Evolutionary conservation across 2,329 filamentous ascomycete genomes (phyloP), one percentile per base, ranked within the genome.

Genomic region (Nectriaceae sp.): DNA sequence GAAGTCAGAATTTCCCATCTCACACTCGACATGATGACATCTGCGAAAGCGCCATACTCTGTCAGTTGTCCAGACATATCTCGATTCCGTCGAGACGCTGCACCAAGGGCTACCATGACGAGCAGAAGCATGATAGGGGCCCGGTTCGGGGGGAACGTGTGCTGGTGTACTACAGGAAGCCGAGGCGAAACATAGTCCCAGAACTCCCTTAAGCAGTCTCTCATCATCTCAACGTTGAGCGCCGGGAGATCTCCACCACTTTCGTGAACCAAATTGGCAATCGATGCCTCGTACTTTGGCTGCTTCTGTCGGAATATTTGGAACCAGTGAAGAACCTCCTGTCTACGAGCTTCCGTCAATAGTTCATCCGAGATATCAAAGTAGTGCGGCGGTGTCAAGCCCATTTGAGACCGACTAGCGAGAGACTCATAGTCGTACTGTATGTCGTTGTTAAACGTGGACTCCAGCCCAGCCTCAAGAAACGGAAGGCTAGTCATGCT

Each of bases 161-260:
- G 89, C 60, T 90, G 88, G 65, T 96, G 91, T 33, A 96, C 76
- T 49, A 97, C 92, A 10, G 92, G 92, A 45, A 96, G 74, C 54
- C 95, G 89, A 6, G 89, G 85, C 53, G 93, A 90, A 47, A 95
- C 89, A 61, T 89, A 83, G 43, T 87, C 82, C 91, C 91, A 97
- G 68, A 90, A 97, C 38, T 89, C 89, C n/a, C 83, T 80, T 52
- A 93, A 81, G 62, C 92, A 96, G 13, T 87, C 87, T 61, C 90
- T 85, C 79, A 96, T 86, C 83, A 93, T 92, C 41, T 88, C 84
- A 42, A 91, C 68, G 64, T 83, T 90, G 53, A 96, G 72, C 1
- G 65, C 69, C 0, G 75, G 72, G 5, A 74, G 47, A 53, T 78
- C 75, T n/a, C 70, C 72, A 11, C 64, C 68, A 24, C 65, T 66